Percentiles rank a stretch among this genome's conserved stretches.
Conservation (phyloP, 352 stramenopile species). For the Phytopythium litorale region DNA sequence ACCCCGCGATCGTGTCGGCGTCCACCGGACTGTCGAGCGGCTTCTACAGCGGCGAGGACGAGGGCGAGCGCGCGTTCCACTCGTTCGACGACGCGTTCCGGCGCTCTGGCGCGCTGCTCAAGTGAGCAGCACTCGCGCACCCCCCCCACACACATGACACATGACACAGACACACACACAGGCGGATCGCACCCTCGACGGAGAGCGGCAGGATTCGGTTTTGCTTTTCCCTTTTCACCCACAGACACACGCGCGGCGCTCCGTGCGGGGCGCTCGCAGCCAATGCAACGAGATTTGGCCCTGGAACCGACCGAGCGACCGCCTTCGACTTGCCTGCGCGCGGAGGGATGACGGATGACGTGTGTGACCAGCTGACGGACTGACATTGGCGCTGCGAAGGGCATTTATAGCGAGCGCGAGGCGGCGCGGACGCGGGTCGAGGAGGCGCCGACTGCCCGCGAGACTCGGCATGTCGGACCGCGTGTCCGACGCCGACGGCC, state of each 20-base stretch:
- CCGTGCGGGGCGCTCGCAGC: slow-evolving; percentile 2
- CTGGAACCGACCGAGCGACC: not conserved
- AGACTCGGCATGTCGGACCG: not conserved
- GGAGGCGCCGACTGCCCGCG: not conserved
- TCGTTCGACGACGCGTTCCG: slow-evolving; percentile 40
- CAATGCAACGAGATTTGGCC: slow-evolving; percentile 8
- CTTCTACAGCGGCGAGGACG: slow-evolving; percentile 34
- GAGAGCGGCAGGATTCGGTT: slow-evolving; percentile 1
- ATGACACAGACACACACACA: slow-evolving; percentile 21
- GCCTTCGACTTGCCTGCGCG: not conserved
- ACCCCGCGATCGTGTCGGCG: slow-evolving; percentile 39
- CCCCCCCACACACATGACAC: slow-evolving; percentile 14
- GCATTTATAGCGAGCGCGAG: not conserved
- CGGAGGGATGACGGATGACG: not conserved
- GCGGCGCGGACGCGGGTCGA: not conserved
- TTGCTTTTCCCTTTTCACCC: slow-evolving; percentile 5
- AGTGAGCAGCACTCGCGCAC: slow-evolving; percentile 1
- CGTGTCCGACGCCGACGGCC: not conserved
- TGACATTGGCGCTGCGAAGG: not conserved
- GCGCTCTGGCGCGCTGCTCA: slow-evolving; percentile 37
- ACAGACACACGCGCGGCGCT: not conserved
- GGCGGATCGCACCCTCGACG: slow-evolving; percentile 4
- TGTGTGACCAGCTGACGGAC: not conserved
- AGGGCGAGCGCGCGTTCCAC: slow-evolving; percentile 20
- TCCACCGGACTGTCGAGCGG: slow-evolving; percentile 25